A percentile compares a stretch with the other conserved stretches of the same genome.
phyloP scores from a whole-genome alignment of 345 rosid species.

The Salix arbutifolia region DNA sequence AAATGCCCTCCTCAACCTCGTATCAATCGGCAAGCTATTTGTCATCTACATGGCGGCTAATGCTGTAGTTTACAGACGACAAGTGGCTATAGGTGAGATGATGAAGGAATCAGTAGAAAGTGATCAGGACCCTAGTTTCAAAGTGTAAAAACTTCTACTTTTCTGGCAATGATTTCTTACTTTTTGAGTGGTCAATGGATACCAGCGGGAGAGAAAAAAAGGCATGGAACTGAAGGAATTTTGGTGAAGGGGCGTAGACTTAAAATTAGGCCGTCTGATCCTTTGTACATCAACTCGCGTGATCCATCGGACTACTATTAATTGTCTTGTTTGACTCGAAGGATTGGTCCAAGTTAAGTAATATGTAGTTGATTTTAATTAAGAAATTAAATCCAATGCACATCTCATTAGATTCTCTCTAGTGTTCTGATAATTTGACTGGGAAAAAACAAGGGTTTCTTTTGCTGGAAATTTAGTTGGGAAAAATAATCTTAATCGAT shows the following conservation, averaged over 20 bases:
- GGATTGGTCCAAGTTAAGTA: too few species aligned
- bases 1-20: conserved; percentile 60
- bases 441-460: too few species aligned
- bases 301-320: conserved; percentile 13
- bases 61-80: conserved; percentile 75
- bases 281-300: conserved; percentile 10
- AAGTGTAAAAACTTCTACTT: conserved; percentile 35
- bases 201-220: not conserved
- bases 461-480: too few species aligned
- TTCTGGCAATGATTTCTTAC: too few species aligned
- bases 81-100: conserved; percentile 41
- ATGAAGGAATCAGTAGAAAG: conserved; percentile 36
- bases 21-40: conserved; percentile 85
- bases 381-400: too few species aligned
- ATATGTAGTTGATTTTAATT: too few species aligned
- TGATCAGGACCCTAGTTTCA: conserved; percentile 23
- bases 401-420: too few species aligned
- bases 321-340: not conserved
- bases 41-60: conserved; percentile 94
- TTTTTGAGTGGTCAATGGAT: conserved; percentile 17
- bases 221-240: not conserved
- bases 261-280: conserved; percentile 1
- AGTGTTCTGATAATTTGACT: too few species aligned
- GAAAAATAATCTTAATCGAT: not conserved
- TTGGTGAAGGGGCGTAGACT: too few species aligned